Evolutionary conservation across 2,329 filamentous ascomycete species (phyloP).

Genomic region (Aspergillus pseudoviridinutans): DNA sequence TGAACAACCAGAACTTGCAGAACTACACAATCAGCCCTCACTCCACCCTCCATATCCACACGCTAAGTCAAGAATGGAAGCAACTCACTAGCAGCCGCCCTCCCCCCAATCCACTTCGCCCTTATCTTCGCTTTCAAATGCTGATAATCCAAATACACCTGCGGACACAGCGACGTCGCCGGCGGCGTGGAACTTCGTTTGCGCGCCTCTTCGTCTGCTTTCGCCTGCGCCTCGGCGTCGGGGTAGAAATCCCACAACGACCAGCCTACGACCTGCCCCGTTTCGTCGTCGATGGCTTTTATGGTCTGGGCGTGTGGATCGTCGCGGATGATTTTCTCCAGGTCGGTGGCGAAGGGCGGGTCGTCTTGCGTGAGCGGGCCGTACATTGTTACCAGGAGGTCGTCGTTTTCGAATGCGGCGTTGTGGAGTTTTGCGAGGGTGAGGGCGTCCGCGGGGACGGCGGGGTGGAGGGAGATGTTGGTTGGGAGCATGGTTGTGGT

Average conservation of each 20-base stretch:
- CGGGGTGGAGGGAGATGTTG: background rate
- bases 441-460: background rate
- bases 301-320: background rate
- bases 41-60: too few relatives aligned
- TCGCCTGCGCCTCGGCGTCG: background rate
- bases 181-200: background rate
- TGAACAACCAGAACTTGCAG: slow-evolving; percentile 2
- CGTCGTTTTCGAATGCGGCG: background rate
- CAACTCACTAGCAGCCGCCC: background rate
- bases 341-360: background rate
- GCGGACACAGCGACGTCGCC: background rate
- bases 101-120: background rate
- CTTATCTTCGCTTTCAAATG: background rate
- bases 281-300: background rate
- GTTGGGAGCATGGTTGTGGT: background rate
- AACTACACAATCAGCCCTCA: background rate
- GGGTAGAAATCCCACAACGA: slow-evolving; percentile 3
- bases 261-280: background rate
- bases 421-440: background rate
- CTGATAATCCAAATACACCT: slow-evolving; percentile 1
- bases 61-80: too few relatives aligned
- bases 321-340: background rate
- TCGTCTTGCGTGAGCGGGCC: background rate
- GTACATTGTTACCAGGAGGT: slow-evolving; percentile 1
- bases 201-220: background rate